phyloP scores from a whole-genome alignment of 2,329 filamentous ascomycete genomes.

The Incumbomyces lentus region DNA sequence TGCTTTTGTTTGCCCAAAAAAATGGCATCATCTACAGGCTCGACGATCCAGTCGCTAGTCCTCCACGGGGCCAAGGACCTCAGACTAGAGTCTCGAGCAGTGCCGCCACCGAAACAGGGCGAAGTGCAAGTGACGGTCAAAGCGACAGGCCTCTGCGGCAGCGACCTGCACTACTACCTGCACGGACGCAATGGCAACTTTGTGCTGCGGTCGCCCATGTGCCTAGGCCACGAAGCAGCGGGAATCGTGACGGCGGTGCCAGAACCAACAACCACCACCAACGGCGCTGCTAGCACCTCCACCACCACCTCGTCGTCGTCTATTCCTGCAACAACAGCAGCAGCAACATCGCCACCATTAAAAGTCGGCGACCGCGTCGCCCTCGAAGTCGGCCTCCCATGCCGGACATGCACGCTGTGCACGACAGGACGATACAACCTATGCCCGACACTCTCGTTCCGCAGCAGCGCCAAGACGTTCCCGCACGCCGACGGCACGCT shows the following conservation, averaged over 20 bases:
- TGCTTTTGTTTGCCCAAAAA: no score
- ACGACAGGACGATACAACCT: slow-evolving; percentile 51
- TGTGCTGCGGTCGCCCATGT: slow-evolving; percentile 69
- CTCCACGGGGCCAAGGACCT: slow-evolving; percentile 53
- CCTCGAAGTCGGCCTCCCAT: slow-evolving; percentile 84
- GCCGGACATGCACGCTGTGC: slow-evolving; percentile 52
- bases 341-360: slow-evolving; percentile 5
- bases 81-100: slow-evolving; percentile 43
- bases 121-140: slow-evolving; percentile 57
- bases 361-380: slow-evolving; percentile 71
- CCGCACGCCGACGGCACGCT: slow-evolving; percentile 56
- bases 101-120: slow-evolving; percentile 36
- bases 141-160: slow-evolving; percentile 60
- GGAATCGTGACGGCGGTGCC: slow-evolving; percentile 63
- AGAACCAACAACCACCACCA: slow-evolving; percentile 40
- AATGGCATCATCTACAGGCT: slow-evolving; percentile 1
- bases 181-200: slow-evolving; percentile 83
- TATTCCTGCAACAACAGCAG: not conserved
- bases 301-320: no score
- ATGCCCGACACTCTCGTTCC: slow-evolving; percentile 48
- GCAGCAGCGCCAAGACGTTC: slow-evolving; percentile 49
- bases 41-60: slow-evolving; percentile 34
- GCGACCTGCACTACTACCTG: slow-evolving; percentile 73
- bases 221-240: slow-evolving; percentile 67
- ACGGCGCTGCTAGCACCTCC: no score